A percentile compares a stretch with the other conserved stretches of the same genome.
Evolutionary conservation across 345 rosid genomes (phyloP).

Genomic region (Crucihimalaya himalaica): DNA sequence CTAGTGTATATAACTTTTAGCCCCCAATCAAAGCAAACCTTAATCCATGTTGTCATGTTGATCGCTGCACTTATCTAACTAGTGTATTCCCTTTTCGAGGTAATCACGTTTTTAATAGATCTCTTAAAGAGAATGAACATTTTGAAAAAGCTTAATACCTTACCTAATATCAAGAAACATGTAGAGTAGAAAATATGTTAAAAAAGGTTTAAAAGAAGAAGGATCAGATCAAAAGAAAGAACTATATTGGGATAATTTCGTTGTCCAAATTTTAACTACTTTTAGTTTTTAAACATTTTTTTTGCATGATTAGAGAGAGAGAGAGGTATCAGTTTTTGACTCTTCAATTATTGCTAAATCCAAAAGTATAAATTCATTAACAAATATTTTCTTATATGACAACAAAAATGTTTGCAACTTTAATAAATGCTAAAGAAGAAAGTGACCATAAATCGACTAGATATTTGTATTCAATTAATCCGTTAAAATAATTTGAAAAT

Average conservation of each 20-base stretch:
- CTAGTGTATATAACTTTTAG: neutral
- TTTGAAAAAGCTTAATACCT: neutral
- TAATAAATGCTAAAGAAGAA: neutral
- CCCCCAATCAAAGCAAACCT: slow-evolving; percentile 21
- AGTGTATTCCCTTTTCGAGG: neutral
- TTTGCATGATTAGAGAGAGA: slow-evolving; percentile 6
- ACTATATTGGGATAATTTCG: neutral
- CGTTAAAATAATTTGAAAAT: no score
- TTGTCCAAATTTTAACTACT: neutral
- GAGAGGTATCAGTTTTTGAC: neutral
- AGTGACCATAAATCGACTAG: neutral
- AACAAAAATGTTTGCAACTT: neutral
- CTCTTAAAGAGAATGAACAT: neutral
- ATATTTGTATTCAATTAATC: neutral
- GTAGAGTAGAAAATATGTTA: neutral
- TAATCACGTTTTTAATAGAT: neutral
- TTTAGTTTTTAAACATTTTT: neutral
- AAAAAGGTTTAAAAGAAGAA: neutral
- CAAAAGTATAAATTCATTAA: neutral
- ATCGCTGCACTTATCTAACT: slow-evolving; percentile 2
- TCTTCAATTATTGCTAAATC: neutral
- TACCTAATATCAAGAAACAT: slow-evolving; percentile 7
- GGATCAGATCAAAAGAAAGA: neutral
- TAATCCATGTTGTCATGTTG: slow-evolving; percentile 7
- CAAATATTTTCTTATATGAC: neutral